A percentile compares a stretch with the other conserved stretches of the same genome.
Evolutionary conservation across 2,329 filamentous ascomycete species (phyloP).

Genomic region (Pleoardoris graminearum): DNA sequence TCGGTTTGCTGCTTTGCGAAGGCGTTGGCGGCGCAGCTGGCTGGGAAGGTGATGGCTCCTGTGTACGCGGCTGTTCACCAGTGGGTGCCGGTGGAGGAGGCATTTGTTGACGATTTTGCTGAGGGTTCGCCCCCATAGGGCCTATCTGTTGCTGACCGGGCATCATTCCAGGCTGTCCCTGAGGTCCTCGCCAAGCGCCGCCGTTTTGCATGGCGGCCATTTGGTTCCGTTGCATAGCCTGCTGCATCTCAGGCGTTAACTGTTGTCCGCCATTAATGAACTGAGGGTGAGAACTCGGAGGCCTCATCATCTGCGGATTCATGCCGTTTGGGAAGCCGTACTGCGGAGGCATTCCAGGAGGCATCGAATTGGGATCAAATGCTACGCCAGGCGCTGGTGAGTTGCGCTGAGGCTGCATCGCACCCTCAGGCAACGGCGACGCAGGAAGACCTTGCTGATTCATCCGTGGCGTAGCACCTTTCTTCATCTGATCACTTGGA

Average conservation of each 20-base stretch:
- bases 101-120: constrained; percentile 64
- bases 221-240: constrained; percentile 42
- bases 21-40: constrained; percentile 72
- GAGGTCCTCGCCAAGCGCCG: constrained; percentile 37
- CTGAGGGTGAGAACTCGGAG: constrained; percentile 50
- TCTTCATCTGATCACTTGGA: constrained; percentile 77
- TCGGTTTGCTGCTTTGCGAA: constrained; percentile 70
- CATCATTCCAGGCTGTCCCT: constrained; percentile 56
- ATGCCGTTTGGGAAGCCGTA: constrained; percentile 39
- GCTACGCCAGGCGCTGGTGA: constrained; percentile 57
- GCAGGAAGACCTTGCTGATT: constrained; percentile 66
- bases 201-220: constrained; percentile 44
- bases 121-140: constrained; percentile 66
- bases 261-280: constrained; percentile 67
- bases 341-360: constrained; percentile 48
- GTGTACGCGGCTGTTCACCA: constrained; percentile 47
- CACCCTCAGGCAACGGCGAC: constrained; percentile 70
- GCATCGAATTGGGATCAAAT: constrained; percentile 57
- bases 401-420: constrained; percentile 64
- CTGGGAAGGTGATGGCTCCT: constrained; percentile 54
- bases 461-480: constrained; percentile 71
- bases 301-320: constrained; percentile 59
- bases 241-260: constrained; percentile 63
- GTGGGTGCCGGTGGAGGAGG: constrained; percentile 54
- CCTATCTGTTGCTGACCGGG: constrained; percentile 57